A percentile compares a stretch with the other conserved stretches of the same genome.
Conservation (phyloP, 2,329 filamentous ascomycete species). For the Stagonosporopsis cucurbitacearum region DNA sequence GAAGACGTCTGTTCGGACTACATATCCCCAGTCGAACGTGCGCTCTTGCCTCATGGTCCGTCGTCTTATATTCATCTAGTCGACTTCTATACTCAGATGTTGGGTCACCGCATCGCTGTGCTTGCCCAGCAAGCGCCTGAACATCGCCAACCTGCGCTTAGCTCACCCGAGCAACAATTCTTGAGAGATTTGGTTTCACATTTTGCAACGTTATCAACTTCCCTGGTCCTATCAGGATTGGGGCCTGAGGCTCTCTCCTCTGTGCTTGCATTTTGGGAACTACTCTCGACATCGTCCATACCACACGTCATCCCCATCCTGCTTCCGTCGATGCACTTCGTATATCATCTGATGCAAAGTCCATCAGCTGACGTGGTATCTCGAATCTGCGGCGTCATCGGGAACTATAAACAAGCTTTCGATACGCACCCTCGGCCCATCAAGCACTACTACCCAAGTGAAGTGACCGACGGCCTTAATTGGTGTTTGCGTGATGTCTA, state of each 20-base stretch:
- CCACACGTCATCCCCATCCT: conserved; percentile 63
- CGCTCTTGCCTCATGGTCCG: conserved; percentile 47
- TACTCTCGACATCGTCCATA: conserved; percentile 54
- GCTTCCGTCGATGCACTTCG: conserved; percentile 69
- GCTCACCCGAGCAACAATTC: conserved; percentile 51
- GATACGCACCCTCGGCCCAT: conserved; percentile 63
- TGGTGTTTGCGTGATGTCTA: conserved; percentile 86
- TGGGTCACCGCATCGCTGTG: conserved; percentile 61
- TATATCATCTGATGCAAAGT: conserved; percentile 75
- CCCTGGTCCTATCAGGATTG: conserved; percentile 34
- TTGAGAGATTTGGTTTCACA: conserved; percentile 42
- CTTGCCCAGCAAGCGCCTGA: conserved; percentile 36
- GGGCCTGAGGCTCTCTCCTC: conserved; percentile 56
- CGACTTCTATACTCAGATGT: conserved; percentile 69
- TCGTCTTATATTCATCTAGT: conserved; percentile 67
- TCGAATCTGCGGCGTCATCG: conserved; percentile 72
- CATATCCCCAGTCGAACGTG: conserved; percentile 50
- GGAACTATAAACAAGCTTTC: conserved; percentile 75
- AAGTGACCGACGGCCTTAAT: conserved; percentile 69
- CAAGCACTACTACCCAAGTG: conserved; percentile 42
- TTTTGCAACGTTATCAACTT: conserved; percentile 40
- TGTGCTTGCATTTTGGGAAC: conserved; percentile 72
- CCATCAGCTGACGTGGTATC: conserved; percentile 69
- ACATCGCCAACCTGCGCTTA: conserved; percentile 25
- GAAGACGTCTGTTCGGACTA: conserved; percentile 49